A percentile compares a stretch with the other conserved stretches of the same genome.
Evolutionary conservation across 1,284 basidiomycete species (phyloP).

Genomic region (Naganishia liquefaciens): DNA sequence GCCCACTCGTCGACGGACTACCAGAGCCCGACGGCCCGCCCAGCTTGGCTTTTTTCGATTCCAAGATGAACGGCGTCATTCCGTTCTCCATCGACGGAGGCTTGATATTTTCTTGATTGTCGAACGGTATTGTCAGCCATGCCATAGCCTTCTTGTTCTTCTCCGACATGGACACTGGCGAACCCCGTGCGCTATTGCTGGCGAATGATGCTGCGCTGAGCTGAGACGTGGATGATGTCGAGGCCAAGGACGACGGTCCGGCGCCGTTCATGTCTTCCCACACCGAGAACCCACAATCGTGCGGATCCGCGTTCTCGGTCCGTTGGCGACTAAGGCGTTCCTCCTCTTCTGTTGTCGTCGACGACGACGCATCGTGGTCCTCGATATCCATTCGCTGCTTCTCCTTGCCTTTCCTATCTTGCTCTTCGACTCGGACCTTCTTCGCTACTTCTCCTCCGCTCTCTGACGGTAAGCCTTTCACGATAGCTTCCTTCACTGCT

Average conservation of each 20-base stretch:
- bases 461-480: neutral
- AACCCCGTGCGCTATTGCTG: neutral
- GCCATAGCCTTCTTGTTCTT: slow-evolving; percentile 24
- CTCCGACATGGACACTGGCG: slow-evolving; percentile 5
- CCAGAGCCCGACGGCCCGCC: neutral
- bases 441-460: neutral
- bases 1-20: neutral
- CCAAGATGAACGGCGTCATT: slow-evolving; percentile 14
- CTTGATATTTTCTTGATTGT: slow-evolving; percentile 26
- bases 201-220: neutral
- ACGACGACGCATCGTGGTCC: neutral
- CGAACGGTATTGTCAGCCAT: slow-evolving; percentile 9
- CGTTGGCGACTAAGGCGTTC: slow-evolving; percentile 5
- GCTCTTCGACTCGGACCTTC: slow-evolving; percentile 7
- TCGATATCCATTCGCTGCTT: neutral
- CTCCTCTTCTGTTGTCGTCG: neutral
- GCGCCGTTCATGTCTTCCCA: slow-evolving; percentile 16
- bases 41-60: slow-evolving; percentile 4
- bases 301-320: slow-evolving; percentile 12
- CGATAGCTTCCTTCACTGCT: neutral
- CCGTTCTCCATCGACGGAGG: slow-evolving; percentile 2
- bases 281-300: slow-evolving; percentile 22
- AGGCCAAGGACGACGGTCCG: neutral
- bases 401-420: neutral
- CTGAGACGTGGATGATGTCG: neutral